Evolutionary conservation across 1,139 yeast species (phyloP).

Genomic region (Candida tunisiensis): DNA sequence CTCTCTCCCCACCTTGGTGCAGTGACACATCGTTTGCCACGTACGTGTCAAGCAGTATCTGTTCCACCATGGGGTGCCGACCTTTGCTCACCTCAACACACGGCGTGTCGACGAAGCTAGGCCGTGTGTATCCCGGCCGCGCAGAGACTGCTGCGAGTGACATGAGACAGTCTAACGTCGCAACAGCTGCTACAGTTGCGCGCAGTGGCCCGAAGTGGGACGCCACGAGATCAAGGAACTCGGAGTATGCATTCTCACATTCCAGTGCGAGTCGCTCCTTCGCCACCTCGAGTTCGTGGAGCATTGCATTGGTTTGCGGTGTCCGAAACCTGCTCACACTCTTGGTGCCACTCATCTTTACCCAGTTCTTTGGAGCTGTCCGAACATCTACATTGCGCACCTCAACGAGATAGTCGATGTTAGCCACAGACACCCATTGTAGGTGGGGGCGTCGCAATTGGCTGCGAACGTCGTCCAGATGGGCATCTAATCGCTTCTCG

Average conservation of each 20-base stretch:
- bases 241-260: conserved; percentile 38
- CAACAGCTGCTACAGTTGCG: conserved; percentile 32
- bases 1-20: conserved; percentile 20
- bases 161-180: conserved; percentile 56
- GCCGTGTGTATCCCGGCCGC: conserved; percentile 34
- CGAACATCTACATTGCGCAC: conserved; percentile 43
- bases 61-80: conserved; percentile 70
- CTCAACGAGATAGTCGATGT: conserved; percentile 47
- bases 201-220: conserved; percentile 37
- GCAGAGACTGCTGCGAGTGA: conserved; percentile 53
- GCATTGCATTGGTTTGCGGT: conserved; percentile 33
- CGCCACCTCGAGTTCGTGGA: conserved; percentile 41
- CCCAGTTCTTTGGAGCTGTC: conserved; percentile 56
- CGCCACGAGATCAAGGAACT: conserved; percentile 30
- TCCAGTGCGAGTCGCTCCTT: conserved; percentile 39
- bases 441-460: conserved; percentile 41
- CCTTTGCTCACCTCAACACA: conserved; percentile 38
- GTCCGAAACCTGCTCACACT: conserved; percentile 59
- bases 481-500: conserved; percentile 30
- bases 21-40: conserved; percentile 57
- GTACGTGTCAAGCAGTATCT: conserved; percentile 26
- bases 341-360: conserved; percentile 56
- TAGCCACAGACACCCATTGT: conserved; percentile 37
- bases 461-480: conserved; percentile 29
- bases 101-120: conserved; percentile 37